phyloP scores from a whole-genome alignment of 2,329 filamentous ascomycete species.

The Xylariales sp. region DNA sequence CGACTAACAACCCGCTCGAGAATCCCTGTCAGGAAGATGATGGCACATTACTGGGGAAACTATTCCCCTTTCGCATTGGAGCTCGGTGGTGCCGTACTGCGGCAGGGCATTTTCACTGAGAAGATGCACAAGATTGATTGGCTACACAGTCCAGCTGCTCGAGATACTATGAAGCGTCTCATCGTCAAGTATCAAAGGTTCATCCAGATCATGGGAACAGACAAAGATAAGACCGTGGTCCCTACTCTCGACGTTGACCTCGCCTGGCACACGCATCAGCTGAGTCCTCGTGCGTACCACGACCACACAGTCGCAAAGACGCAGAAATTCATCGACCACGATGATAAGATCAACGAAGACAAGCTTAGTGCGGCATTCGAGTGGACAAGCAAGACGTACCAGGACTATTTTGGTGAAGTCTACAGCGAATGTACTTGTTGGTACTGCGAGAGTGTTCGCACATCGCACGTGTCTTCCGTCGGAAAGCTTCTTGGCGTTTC shows the following conservation, averaged over 20 bases:
- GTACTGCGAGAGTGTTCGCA: constrained; percentile 73
- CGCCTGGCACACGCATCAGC: constrained; percentile 78
- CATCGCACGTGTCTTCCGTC: constrained; percentile 45
- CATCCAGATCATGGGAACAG: constrained; percentile 49
- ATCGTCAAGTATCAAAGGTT: constrained; percentile 63
- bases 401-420: constrained; percentile 57
- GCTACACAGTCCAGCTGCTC: constrained; percentile 65
- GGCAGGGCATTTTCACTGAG: constrained; percentile 61
- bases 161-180: constrained; percentile 59
- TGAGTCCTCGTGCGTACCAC: constrained; percentile 61
- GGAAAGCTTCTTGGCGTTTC: constrained; percentile 41
- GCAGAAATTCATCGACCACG: constrained; percentile 67
- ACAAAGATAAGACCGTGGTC: constrained; percentile 48
- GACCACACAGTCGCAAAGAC: constrained; percentile 44
- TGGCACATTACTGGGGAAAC: constrained; percentile 68
- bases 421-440: constrained; percentile 78
- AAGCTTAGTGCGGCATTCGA: constrained; percentile 62
- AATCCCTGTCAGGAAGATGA: constrained; percentile 58
- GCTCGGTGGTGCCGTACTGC: constrained; percentile 58
- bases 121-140: constrained; percentile 74
- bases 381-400: constrained; percentile 68
- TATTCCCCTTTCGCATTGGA: constrained; percentile 60
- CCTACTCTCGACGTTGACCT: constrained; percentile 73
- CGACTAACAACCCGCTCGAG: constrained; percentile 25
- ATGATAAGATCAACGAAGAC: constrained; percentile 74